Percentiles rank a stretch among this genome's conserved stretches.
These are phyloP conservation scores for Sporisorium exsertum DNA, from an alignment of 1,284 basidiomycete species.

Conservation along the genomic window DNA sequence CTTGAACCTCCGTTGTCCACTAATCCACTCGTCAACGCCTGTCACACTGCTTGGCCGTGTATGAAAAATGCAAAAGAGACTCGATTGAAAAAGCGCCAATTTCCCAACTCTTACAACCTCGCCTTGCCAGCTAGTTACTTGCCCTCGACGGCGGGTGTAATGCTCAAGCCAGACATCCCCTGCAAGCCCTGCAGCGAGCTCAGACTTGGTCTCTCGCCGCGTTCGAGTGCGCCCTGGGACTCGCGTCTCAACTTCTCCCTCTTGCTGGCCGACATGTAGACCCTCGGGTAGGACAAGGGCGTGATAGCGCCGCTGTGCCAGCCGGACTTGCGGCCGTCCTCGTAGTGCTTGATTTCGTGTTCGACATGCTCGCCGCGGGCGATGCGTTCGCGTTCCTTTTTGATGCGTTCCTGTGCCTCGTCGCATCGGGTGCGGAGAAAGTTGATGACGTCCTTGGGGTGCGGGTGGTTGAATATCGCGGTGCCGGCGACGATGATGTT, in stretches of 20 bases:
- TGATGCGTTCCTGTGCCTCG: constrained; percentile 65
- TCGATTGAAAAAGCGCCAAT: not conserved
- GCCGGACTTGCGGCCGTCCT: constrained; percentile 42
- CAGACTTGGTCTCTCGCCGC: constrained; percentile 38
- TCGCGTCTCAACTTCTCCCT: constrained; percentile 50
- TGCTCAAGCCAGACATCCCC: constrained; percentile 33
- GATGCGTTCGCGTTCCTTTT: constrained; percentile 60
- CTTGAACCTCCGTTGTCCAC: too few species aligned
- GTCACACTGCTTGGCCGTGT: too few species aligned
- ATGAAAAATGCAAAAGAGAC: not conserved
- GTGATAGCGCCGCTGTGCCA: constrained; percentile 46
- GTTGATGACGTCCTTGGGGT: constrained; percentile 75
- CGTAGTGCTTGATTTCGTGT: constrained; percentile 52
- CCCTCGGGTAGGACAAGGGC: constrained; percentile 50
- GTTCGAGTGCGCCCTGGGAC: constrained; percentile 43
- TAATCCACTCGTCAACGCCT: too few species aligned
- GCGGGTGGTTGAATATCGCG: constrained; percentile 86
- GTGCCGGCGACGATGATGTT: constrained; percentile 99
- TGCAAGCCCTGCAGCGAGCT: constrained; percentile 30
- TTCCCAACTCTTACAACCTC: not conserved
- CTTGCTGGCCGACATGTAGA: constrained; percentile 50
- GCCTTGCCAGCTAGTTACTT: constrained; percentile 25
- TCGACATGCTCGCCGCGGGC: constrained; percentile 53
- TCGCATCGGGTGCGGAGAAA: constrained; percentile 61
- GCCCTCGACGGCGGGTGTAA: constrained; percentile 46